These are phyloP conservation scores for Taiozyma onychis DNA, from an alignment of 1,139 yeast species.

Conservation along the genomic window DNA sequence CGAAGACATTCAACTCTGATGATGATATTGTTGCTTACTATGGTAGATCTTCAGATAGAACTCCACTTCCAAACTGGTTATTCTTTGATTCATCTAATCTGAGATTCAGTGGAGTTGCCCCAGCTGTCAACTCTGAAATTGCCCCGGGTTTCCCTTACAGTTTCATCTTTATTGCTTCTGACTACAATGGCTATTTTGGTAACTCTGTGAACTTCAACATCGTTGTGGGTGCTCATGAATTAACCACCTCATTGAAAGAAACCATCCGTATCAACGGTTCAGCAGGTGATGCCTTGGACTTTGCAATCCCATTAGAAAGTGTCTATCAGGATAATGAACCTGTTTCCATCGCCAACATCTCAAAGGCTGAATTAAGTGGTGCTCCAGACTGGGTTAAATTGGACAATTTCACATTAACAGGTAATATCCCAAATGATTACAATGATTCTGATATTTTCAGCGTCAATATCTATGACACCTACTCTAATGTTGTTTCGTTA, in stretches of 20 bases:
- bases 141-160: conserved; percentile 81
- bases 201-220: conserved; percentile 65
- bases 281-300: conserved; percentile 46
- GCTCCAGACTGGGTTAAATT: conserved; percentile 61
- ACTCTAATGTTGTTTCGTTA: conserved; percentile 57
- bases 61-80: conserved; percentile 92
- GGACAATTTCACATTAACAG: conserved; percentile 41
- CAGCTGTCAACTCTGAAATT: conserved; percentile 72
- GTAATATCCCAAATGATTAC: conserved; percentile 49
- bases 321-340: conserved; percentile 54
- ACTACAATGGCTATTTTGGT: conserved; percentile 70
- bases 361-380: conserved; percentile 40
- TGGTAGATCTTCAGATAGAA: conserved; percentile 74
- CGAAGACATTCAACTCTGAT: conserved; percentile 49
- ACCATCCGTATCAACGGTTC: conserved; percentile 63
- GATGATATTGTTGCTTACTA: conserved; percentile 59
- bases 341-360: conserved; percentile 47
- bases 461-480: conserved; percentile 55
- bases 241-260: conserved; percentile 49
- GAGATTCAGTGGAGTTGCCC: conserved; percentile 85
- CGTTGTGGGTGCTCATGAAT: conserved; percentile 81
- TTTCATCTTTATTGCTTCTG: conserved; percentile 77
- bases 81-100: conserved; percentile 54
- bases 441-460: conserved; percentile 41
- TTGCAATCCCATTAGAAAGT: conserved; percentile 53